Evolutionary conservation across 345 rosid genomes (phyloP), one percentile per base, ranked within the genome.

Genomic region (Gossypium arboreum): DNA sequence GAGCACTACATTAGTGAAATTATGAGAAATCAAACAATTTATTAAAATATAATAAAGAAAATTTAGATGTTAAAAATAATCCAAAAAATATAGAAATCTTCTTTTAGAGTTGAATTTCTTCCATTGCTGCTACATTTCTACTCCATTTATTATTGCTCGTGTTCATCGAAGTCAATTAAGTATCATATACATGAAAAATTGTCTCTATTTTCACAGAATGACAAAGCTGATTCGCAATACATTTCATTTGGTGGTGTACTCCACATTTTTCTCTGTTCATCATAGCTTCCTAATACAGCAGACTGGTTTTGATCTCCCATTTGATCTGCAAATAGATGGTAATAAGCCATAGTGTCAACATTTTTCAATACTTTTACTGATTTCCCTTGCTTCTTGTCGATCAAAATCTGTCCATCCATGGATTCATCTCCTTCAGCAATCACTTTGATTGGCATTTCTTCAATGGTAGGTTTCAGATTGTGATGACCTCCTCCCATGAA

Each of bases 241-340:
- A 81, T 79, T 34, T 39, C 27, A 50, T 80, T 79, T 29, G 86
- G 80, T 60, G 93, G 87, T 24, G 47, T 62, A 50, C 73, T 91
- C 97, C 94, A 94, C 24, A 80, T 80, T 79, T 71, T 86, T 81
- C 56, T 83, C 76, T 94, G 98, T 79, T 91, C 92, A 76, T 81
- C 80, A 80, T 85, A 91, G 84, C 95, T 90, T 80, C 88, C 97
- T 67, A 90, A 55, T 9, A 82, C 84, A 25, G 97, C 94, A 73
- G 94, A 89, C 72, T 91, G 98, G 52, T 77, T 81, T 75, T 79
- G 71, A 13, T 62, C 78, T 50, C 86, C 79, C 27, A 94, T 83
- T 75, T 76, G 84, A 41, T 75, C 34, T 22, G 85, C 90, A 79
- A 89, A 88, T 55, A 69, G 41, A 44, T 84, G 76, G 66, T 83